Conservation (phyloP, 192 early-diverging fungal genomes). For the Backusella luteola region DNA sequence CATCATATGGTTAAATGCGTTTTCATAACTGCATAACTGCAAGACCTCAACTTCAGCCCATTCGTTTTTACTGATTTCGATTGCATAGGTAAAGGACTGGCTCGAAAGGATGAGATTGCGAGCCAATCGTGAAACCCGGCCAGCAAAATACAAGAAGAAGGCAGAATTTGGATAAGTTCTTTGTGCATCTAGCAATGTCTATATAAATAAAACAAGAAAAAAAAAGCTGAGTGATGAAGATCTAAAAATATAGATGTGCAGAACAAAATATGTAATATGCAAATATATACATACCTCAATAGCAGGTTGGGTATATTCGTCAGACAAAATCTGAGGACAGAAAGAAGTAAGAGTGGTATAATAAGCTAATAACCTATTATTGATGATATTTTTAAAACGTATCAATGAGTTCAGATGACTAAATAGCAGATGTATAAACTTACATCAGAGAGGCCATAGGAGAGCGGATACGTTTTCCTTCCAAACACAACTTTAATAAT, state of each 20-base stretch:
- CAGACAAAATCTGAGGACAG: constrained; percentile 27
- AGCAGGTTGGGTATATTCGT: constrained; percentile 21
- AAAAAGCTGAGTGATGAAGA: neutral
- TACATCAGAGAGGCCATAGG: constrained; percentile 53
- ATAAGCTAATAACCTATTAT: constrained; percentile 27
- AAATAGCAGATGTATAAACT: neutral
- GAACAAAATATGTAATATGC: neutral
- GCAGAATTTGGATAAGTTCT: constrained; percentile 45
- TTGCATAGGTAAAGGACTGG: constrained; percentile 39
- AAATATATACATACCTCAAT: constrained; percentile 13
- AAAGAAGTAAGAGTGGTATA: constrained; percentile 28
- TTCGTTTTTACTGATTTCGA: constrained; percentile 40
- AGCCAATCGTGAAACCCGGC: constrained; percentile 41
- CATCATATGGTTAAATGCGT: constrained; percentile 47
- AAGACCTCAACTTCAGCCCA: constrained; percentile 43
- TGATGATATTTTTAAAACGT: neutral
- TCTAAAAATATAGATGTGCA: neutral
- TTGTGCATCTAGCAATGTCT: constrained; percentile 44
- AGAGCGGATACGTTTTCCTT: constrained; percentile 47
- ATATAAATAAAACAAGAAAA: neutral
- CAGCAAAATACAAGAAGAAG: constrained; percentile 53
- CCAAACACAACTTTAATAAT: constrained; percentile 43
- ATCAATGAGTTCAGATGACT: neutral
- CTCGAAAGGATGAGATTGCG: constrained; percentile 40
- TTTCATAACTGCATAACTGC: constrained; percentile 44